phyloP scores from a whole-genome alignment of 768 basidiomycete genomes.

The Naganishia antarctica region DNA sequence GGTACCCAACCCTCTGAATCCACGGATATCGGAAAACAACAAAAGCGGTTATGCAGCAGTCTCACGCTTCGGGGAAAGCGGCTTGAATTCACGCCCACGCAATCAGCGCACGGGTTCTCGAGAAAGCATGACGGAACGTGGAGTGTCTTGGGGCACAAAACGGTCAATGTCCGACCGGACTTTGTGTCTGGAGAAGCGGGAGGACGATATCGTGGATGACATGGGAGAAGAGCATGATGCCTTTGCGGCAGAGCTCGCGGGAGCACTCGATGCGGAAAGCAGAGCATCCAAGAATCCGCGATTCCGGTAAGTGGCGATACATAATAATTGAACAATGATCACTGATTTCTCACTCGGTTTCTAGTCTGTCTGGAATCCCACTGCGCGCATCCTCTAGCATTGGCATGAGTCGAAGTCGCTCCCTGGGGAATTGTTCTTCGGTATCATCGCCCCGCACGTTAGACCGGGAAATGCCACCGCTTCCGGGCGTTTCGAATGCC shows the following conservation, averaged over 20 bases:
- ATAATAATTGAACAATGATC: neutral
- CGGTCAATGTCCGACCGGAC: slow-evolving; percentile 13
- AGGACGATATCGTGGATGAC: neutral
- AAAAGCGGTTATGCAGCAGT: neutral
- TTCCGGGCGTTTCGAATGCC: neutral
- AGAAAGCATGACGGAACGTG: slow-evolving; percentile 14
- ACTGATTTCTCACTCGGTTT: neutral
- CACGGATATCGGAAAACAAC: neutral
- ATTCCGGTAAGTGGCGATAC: slow-evolving; percentile 2
- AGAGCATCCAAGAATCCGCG: slow-evolving; percentile 7
- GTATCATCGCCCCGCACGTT: too few relatives aligned
- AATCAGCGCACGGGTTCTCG: neutral
- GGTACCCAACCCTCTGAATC: neutral
- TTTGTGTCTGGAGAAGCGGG: slow-evolving; percentile 1
- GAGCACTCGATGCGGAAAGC: neutral
- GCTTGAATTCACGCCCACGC: neutral
- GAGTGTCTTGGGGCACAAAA: slow-evolving; percentile 13
- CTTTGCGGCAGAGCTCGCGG: neutral
- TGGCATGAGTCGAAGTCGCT: neutral
- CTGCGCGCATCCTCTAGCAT: neutral
- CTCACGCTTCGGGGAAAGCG: neutral
- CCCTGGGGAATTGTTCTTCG: neutral
- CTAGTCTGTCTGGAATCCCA: slow-evolving; percentile 8
- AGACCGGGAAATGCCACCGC: neutral
- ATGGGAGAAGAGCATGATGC: neutral